Conservation (phyloP, 352 stramenopile species). For the Pelagophyceae sp. region DNA sequence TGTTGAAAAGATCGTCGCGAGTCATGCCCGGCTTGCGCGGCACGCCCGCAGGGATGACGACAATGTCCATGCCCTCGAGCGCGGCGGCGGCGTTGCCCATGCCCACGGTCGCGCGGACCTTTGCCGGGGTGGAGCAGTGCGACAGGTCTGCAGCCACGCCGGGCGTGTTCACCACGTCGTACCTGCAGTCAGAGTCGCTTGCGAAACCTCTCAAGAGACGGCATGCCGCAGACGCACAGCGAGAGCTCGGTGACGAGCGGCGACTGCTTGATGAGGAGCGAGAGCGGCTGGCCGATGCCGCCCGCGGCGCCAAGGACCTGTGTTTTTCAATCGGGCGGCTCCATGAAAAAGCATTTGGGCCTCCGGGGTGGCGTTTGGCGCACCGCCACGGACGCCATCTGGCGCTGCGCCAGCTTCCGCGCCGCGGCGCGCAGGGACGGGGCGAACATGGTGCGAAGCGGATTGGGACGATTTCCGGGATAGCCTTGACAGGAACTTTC, state of each 20-base stretch:
- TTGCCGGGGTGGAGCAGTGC: conserved; percentile 43
- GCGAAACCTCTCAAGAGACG: too few species aligned
- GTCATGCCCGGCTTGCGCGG: conserved; percentile 92
- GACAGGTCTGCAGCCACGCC: conserved; percentile 93
- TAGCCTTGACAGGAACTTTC: too few species aligned
- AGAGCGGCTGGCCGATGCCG: conserved; percentile 96
- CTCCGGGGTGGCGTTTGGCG: too few species aligned
- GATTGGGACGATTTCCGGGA: too few species aligned
- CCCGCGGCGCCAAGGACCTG: conserved; percentile 77
- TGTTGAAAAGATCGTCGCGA: conserved; percentile 86
- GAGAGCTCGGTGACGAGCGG: conserved; percentile 87
- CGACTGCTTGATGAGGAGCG: conserved; percentile 92
- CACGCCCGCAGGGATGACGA: conserved; percentile 97
- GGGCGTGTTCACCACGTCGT: conserved; percentile 94
- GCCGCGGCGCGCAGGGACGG: not conserved
- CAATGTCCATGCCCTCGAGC: conserved; percentile 75
- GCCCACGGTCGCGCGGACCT: conserved; percentile 24
- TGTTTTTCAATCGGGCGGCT: too few species aligned
- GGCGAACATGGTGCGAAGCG: not conserved
- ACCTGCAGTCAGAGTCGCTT: too few species aligned
- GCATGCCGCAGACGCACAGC: too few species aligned
- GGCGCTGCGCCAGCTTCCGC: not conserved
- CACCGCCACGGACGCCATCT: not conserved
- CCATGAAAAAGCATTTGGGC: too few species aligned
- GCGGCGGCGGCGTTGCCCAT: conserved; percentile 35